Evolutionary conservation across 2,329 filamentous ascomycete genomes (phyloP), one percentile per base, ranked within the genome.

Genomic region (Dendryphion nanum): DNA sequence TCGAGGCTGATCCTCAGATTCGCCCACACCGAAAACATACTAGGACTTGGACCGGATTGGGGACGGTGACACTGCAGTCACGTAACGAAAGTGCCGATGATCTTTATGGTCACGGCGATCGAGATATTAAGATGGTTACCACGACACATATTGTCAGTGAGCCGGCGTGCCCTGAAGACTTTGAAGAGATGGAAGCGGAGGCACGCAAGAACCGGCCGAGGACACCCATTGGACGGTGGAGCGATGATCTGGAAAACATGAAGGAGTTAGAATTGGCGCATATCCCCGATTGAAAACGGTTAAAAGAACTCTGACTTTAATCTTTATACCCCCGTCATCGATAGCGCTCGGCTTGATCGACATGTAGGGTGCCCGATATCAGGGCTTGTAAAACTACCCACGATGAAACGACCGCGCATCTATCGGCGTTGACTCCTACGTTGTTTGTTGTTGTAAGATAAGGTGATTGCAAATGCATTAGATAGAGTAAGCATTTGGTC

Each of bases 121-220:
- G 51, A 13, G 59, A 64, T 8, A 66, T 66, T 40, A 64, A 61
- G 43, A 38, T 63, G 3, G 58, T 64, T 2, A 64, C 55, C 15
- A 64, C 61, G 6, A 66, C 61, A 3, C 48, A 56, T 14, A 53
- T 66, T 4, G 48, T 46, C 4, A 61, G 51, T 33, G 62, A 66
- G 23, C 60, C 58, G 2, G 60, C 61, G 3, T 49, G 50, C 7
- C 53, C 55, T 1, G 61, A 54, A 4, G 62, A 66, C 26, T 55
- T 47, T n/a, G 57, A 58, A 29, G 59, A 60, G 40, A 59, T 66
- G 44, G 55, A 56, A 20, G 53, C 48, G 2, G 53, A 55, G 30
- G 45, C 45, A 5, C 35, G 54, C 15, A 57, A 43, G 32, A 35
- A 38, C 30, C 44, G 57, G 19, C 60, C 62, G 4, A 39, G 48